A percentile compares a stretch with the other conserved stretches of the same genome.
Evolutionary conservation across 2,329 filamentous ascomycete species (phyloP).

Genomic region (Venturia asperata): DNA sequence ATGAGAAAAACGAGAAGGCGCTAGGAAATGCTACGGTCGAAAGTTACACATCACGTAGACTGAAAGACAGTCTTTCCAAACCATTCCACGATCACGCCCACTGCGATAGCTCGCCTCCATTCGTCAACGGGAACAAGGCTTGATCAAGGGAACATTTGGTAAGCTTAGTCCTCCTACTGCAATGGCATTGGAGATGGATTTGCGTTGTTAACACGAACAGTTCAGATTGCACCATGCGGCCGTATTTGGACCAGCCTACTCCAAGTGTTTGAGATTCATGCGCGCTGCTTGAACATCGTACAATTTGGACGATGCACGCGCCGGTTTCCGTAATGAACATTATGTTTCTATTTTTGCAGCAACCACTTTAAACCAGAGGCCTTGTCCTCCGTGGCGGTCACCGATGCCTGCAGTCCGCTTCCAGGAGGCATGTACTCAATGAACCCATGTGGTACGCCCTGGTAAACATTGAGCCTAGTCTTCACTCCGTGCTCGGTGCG

Average conservation of each 20-base stretch:
- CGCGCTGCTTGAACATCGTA: no score
- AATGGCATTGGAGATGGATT: no score
- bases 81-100: not conserved
- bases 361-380: not conserved
- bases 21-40: not conserved
- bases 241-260: no score
- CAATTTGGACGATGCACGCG: no score
- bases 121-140: not conserved
- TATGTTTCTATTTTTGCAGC: not conserved
- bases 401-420: not conserved
- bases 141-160: no score
- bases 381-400: not conserved
- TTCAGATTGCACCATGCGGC: no score
- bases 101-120: not conserved
- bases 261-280: no score
- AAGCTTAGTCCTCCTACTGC: no score
- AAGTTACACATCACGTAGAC: not conserved
- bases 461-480: constrained; percentile 20
- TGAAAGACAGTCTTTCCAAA: not conserved
- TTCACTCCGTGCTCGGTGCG: constrained; percentile 20
- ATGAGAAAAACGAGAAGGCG: not conserved
- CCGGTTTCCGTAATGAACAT: no score
- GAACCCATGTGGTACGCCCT: constrained; percentile 21
- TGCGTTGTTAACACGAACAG: no score
- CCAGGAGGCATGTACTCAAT: not conserved